Evolutionary conservation across 768 basidiomycete genomes (phyloP), one percentile per base, ranked within the genome.

Genomic region (Boletus bicolor): DNA sequence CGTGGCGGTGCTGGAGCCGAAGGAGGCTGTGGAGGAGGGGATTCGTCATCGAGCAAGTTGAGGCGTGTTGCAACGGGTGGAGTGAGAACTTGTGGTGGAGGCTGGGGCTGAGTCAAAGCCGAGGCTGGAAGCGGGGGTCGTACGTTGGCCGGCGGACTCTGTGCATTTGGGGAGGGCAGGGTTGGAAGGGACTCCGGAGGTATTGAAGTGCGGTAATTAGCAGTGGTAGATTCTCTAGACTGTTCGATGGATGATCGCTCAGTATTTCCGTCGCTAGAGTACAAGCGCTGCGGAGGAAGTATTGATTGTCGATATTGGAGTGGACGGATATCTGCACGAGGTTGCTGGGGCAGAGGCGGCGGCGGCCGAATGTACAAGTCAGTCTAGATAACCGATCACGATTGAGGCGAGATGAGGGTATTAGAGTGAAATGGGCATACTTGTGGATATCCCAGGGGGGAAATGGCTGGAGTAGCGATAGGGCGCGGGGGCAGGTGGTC

Each of bases 31-130:
- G 67, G 56, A 24, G 67, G 60, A 56, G 65, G 54, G 52, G 58
- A 56, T 35, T 90, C 87, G 53, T 82, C 81, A 70, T 89, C 89
- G 57, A 91, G 78, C 26, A 89, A 71, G 74, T 86, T 82, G 32
- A 82, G 79, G 57, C 60, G 79, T 15, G 51, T 45, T 24, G 43
- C 39, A 24, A 17, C 58, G 49, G 63, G 62, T 56, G 56, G 70
- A 36, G 60, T 61, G 56, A 59, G 60, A 34, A 49, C 53, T 14
- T 53, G 65, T 35, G 64, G 62, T 53, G 60, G 64, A 54, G 54
- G 60, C 36, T 53, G 60, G 7, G 73, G 68, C 6, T 67, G 68
- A 48, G 69, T 60, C 14, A 54, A 44, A 5, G 57, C 10, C 44
- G 63, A 60, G 53, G 61, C 37, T 8, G 57, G 63, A 12, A 62